Conservation (phyloP, 2,329 filamentous ascomycete species). For the Ophiostoma montium region DNA sequence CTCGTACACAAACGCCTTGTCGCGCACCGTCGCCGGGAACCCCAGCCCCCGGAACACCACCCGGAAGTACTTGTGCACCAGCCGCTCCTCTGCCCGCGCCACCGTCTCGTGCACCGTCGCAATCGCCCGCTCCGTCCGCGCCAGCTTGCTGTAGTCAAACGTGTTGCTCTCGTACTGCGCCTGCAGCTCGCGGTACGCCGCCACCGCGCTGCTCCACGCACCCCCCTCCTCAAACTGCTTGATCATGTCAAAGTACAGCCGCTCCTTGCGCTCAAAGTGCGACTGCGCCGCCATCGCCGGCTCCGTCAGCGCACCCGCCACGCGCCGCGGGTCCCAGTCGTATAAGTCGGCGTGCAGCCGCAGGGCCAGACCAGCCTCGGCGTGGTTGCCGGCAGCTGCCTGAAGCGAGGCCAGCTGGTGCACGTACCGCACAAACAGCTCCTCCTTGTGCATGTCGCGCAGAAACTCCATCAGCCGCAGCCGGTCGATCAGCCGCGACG, state of each 20-base stretch:
- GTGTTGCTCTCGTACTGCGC: slow-evolving; percentile 79
- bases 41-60: slow-evolving; percentile 82
- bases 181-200: slow-evolving; percentile 81
- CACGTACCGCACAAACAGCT: slow-evolving; percentile 92
- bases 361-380: slow-evolving; percentile 78
- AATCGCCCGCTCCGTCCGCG: slow-evolving; percentile 77
- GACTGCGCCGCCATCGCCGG: slow-evolving; percentile 72
- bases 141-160: slow-evolving; percentile 86
- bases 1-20: slow-evolving; percentile 90
- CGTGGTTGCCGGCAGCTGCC: slow-evolving; percentile 58
- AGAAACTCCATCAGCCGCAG: slow-evolving; percentile 90
- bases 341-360: slow-evolving; percentile 87
- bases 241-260: slow-evolving; percentile 87
- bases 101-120: slow-evolving; percentile 85
- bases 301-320: slow-evolving; percentile 52
- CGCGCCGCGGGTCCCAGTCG: slow-evolving; percentile 66
- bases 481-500: slow-evolving; percentile 74
- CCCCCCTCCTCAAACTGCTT: slow-evolving; percentile 89
- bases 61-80: slow-evolving; percentile 77
- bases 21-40: slow-evolving; percentile 65
- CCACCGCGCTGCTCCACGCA: slow-evolving; percentile 78
- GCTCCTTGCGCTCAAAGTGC: slow-evolving; percentile 84
- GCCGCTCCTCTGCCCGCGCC: slow-evolving; percentile 63
- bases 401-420: slow-evolving; percentile 79
- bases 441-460: slow-evolving; percentile 90